These are phyloP conservation scores for Aspergillus sojae DNA, from an alignment of 2,329 filamentous ascomycete genomes.

Conservation along the genomic window DNA sequence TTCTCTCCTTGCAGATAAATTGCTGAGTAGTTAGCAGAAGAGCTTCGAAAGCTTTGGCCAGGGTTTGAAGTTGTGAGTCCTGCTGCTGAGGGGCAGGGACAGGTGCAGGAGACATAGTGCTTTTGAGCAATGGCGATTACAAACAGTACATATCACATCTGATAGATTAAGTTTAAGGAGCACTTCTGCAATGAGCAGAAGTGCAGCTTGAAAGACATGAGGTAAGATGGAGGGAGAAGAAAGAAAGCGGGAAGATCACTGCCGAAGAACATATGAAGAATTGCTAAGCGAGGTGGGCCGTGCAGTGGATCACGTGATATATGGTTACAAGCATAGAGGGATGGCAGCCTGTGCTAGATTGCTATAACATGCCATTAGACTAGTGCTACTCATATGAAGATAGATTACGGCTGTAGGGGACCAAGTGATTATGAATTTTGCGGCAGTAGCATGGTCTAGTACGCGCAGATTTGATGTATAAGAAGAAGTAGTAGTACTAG, in stretches of 20 bases:
- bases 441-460: no score
- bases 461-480: no score
- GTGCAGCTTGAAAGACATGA: constrained; percentile 25
- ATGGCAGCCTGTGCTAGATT: no score
- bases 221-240: constrained; percentile 16
- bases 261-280: constrained; percentile 22
- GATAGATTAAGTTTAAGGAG: constrained; percentile 20
- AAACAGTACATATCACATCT: constrained; percentile 24
- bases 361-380: no score
- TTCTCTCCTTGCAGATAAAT: constrained; percentile 42
- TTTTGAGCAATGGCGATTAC: constrained; percentile 26
- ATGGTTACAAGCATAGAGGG: no score
- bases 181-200: constrained; percentile 31
- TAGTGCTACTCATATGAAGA: no score
- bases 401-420: no score
- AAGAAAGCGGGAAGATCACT: constrained; percentile 20
- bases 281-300: constrained; percentile 41
- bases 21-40: constrained; percentile 45
- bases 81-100: constrained; percentile 33
- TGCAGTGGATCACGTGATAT: constrained; percentile 30
- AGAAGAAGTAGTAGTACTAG: no score
- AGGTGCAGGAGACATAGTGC: constrained; percentile 37
- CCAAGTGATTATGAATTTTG: no score
- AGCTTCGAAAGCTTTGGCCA: constrained; percentile 46
- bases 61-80: constrained; percentile 38